Base-by-base conservation (phyloP, 441 rosid genomes). In the Arabidopsis hybrid region DNA sequence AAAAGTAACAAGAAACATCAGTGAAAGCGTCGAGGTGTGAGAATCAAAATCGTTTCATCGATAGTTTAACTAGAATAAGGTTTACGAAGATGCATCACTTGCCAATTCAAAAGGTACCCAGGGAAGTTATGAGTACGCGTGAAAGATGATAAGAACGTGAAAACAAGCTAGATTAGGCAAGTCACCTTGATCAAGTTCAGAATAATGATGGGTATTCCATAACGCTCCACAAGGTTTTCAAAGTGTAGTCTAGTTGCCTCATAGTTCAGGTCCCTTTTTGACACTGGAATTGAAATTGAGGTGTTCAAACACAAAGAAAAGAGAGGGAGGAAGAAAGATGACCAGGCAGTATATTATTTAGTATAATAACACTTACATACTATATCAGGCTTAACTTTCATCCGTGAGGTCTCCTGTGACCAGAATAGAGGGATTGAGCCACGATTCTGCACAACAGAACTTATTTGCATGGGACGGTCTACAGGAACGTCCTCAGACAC, bases 381-480 rank as follows among this genome's bases (percentile, higher is more conserved):
- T 46, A 96, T 96, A 81, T 92, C 98, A 13, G 99, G 99, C 79
- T 89, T 96, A 67, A 96, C 52, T 84, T 89, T 96, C 92, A 96
- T 84, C 39, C 96, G 84, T 18, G 99, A 96, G 66, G 99, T 96
- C 86, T 96, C 99, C 69, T 96, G 99, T 49, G 99, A 92, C 99
- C 99, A 96, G 71, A 91, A 92, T 21, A 96, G 87, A 52, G 99
- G 99, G 80, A 96, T 96, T 64, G 99, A 94, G 60, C 99, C 99
- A 63, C 99, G 98, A 76, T 88, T 89, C 84, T 96, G 99, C 62
- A 92, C 91, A 62, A 92, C 86, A 16, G 99, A 96, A 82, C 87
- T 92, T 80, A 96, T 88, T 78, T 89, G 91, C 84, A 69, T 72
- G 9, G 96, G 94, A 80, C 77, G 75, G 63, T 90, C 94, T 74